Evolutionary conservation across 108 stramenopile species (phyloP), one percentile per base, ranked within the genome.

Genomic region (Epithemia pelagica): DNA sequence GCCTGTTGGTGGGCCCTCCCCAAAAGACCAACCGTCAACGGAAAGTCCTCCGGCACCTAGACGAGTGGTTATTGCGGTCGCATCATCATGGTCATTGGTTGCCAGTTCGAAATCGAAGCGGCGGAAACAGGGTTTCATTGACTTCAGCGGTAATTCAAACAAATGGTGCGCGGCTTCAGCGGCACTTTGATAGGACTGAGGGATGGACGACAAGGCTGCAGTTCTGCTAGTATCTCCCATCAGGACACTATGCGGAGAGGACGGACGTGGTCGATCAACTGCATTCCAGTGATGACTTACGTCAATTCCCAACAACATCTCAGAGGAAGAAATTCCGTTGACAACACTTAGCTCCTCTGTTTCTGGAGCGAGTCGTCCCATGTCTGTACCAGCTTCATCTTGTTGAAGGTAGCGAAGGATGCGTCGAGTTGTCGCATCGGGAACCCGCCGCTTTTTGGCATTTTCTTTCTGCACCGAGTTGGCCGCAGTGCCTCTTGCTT

Each of bases 401-500:
- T 23, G 7, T 58, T 58, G 56, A 32, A 81, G 54, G 72, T 66
- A 72, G 33, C 58, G 61, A 8, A 88, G 62, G 30, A 93, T 71
- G 53, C 82, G 76, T 32, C 79, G 69, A 3, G 89, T 24, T 2
- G 87, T 73, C 2, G 73, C 78, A 62, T 89, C 73, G 30, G 82
- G 69, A 30, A 87, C 80, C 8, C 92, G 83, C 37, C 87, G 71
- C 28, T 86, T 82, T 58, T 76, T 77, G 58, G 88, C 88, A 77
- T 89, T 84, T 61, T 88, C 82, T 19, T 83, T 71, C 64, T 83
- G 81, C 0, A 81, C 83, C 23, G 85, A 83, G 53, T 89, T 78
- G 2, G 74, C 30, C 27, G 89, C 86, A 0, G 92, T 93, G 10
- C 88, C 91, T 52, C 79, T 64, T 15, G 91, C 88, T 54, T 88